Evolutionary conservation across 208 protist genomes (phyloP).

Genomic region (Leishmania arabica): DNA sequence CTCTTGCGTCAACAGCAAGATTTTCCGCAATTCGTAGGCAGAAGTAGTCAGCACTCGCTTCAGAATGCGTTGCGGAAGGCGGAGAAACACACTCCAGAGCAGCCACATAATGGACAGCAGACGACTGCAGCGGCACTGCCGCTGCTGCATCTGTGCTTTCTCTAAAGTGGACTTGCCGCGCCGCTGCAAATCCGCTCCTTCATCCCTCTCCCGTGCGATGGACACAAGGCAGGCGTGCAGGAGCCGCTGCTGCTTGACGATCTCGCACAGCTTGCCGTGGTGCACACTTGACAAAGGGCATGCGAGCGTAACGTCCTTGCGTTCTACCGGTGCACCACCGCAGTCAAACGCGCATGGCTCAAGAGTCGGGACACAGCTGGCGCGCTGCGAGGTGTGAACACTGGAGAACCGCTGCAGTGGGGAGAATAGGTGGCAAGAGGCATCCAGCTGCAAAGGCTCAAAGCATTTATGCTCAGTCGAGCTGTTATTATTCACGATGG

Average conservation of each 20-base stretch:
- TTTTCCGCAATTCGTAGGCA: background rate
- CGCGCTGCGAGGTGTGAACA: conserved; percentile 3
- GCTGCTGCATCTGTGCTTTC: background rate
- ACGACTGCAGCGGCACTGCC: background rate
- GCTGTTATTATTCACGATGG: conserved; percentile 7
- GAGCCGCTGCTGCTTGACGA: conserved; percentile 18
- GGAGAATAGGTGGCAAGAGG: background rate
- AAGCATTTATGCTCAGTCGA: conserved; percentile 19
- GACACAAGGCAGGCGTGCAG: conserved; percentile 22
- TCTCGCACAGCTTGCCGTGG: background rate
- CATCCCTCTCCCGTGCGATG: conserved; percentile 9
- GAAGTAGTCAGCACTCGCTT: background rate
- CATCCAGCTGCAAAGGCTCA: conserved; percentile 21
- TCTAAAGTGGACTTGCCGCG: background rate
- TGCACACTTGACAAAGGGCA: background rate
- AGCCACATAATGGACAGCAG: background rate
- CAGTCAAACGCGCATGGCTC: background rate
- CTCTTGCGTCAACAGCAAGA: background rate
- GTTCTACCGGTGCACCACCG: background rate
- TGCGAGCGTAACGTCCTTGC: background rate
- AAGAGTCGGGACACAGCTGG: background rate
- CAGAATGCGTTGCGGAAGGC: conserved; percentile 7
- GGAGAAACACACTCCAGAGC: conserved; percentile 7
- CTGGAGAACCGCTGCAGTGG: conserved; percentile 8
- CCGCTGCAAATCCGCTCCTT: background rate